A percentile compares a stretch with the other conserved stretches of the same genome.
These are phyloP conservation scores for Fusarium pseudograminearum DNA, from an alignment of 2,329 filamentous ascomycete genomes.

Conservation along the genomic window DNA sequence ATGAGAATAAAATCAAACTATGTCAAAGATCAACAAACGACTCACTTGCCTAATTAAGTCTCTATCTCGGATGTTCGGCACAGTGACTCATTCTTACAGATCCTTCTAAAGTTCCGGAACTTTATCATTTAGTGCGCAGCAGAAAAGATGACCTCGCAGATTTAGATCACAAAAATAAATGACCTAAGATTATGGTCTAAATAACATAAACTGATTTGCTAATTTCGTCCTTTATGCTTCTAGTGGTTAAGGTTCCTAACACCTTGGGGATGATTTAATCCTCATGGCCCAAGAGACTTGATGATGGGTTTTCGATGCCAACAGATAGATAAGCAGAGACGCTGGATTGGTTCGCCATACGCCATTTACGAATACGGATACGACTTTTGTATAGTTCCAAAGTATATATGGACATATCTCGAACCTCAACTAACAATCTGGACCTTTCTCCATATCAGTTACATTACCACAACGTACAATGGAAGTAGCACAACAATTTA, in stretches of 20 bases:
- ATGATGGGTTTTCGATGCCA: neutral
- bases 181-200: too few relatives aligned
- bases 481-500: neutral
- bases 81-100: neutral
- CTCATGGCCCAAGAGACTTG: neutral
- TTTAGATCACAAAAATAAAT: too few relatives aligned
- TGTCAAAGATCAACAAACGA: neutral
- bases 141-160: too few relatives aligned
- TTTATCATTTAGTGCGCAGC: too few relatives aligned
- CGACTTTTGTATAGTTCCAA: neutral
- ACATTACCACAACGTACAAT: neutral
- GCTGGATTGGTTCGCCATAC: neutral
- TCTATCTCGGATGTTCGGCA: neutral
- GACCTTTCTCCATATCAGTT: too few relatives aligned
- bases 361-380: neutral
- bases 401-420: neutral
- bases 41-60: neutral
- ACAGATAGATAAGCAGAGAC: neutral
- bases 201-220: too few relatives aligned
- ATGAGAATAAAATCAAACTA: neutral
- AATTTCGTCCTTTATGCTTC: too few relatives aligned
- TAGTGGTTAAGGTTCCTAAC: too few relatives aligned
- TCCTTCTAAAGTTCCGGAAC: neutral
- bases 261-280: neutral
- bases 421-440: fast-evolving